Base-by-base conservation (phyloP, 352 stramenopile genomes). In the Thalassiosira allenii region DNA sequence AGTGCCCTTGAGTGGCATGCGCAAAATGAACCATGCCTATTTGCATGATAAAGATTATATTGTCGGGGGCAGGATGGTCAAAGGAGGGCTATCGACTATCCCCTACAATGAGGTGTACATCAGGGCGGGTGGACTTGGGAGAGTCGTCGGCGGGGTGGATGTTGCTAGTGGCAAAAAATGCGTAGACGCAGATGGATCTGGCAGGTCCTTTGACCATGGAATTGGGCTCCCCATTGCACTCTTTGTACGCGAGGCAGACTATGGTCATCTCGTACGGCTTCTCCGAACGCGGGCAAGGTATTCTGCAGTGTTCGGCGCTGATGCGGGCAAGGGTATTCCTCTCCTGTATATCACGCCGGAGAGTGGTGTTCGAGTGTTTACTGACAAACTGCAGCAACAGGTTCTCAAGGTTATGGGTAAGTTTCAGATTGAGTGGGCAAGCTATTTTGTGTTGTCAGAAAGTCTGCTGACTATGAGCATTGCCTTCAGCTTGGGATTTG, bases 101-200 rank as follows among this genome's bases (percentile, higher is more conserved):
- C 90, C 90, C 20, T 95, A 93, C 73, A 95, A 95, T 76, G 90
- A 95, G 86, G 75, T 94, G 0, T 95, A 90, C 68, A 43, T 93
- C 41, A 80, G 90, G 17, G 80, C 92, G 44, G 88, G 87, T 59
- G 89, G 88, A 52, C 11, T 77, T 43, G 88, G 88, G 29, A 67
- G 88, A 17, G 83, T 92, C 56, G 64, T 75, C 17, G 54, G 69
- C 61, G 81, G 74, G 0, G 52, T 79, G 22, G 83, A 91, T 71
- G 64, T 67, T 61, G 71, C 75, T 8, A 88, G 76, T 14, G 83
- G 79, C n/a, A 29, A 62, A 29, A 6, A 73, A 23, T 78, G 63
- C 32, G 83, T 76, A 33, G 64, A 86, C 44, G 57, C 66, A 17
- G 64, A 81, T 54, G 74, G 71, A 29, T 81, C 62, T 27, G 85